Evolutionary conservation across 1,139 yeast species (phyloP), one percentile per base, ranked within the genome.

Genomic region (Blastobotrys illinoisensis): DNA sequence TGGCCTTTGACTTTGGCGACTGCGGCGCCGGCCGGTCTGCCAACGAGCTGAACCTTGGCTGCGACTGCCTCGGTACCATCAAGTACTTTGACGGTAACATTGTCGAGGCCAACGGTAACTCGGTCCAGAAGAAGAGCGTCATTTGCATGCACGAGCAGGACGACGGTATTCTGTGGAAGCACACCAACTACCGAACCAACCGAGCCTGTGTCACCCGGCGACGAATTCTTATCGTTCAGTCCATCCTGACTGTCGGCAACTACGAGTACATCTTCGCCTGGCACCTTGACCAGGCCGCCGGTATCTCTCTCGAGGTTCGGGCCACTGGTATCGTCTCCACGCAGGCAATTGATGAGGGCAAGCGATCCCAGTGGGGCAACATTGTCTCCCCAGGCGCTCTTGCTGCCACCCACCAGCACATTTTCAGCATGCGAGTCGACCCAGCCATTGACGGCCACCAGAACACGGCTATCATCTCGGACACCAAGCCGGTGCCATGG

Each of bases 61-160:
- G 96, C 74, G 96, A 88, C 75, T 88, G 96, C 77, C 79, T 88
- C 56, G 96, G 96, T 63, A 85, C 85, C 61, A 87, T 88, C 71
- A 83, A 86, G 70, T 88, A 88, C 75, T 72, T 88, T 67, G 91
- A 87, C 67, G 85, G 86, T 57, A 71, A 77, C 61, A 78, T 84
- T 60, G 77, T 80, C 58, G 78, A 82, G 65, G 76, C 80, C 49
- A 74, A 76, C 54, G 96, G 96, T 70, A 82, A 80, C 57, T 87
- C 89, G 54, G 74, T 73, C 58, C 73, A 81, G 56, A 75, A 85
- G 60, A 85, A 88, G 67, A 85, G 84, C 71, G 86, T 91, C 49
- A 80, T 88, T 54, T 88, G 96, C 77, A 79, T 88, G 85, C 96
- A 88, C 69, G 96, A 88, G 73, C 95, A 87, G 73, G 96, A 88